These are phyloP conservation scores for Pyrenochaeta sp. DNA, from an alignment of 2,329 filamentous ascomycete genomes.

Conservation along the genomic window DNA sequence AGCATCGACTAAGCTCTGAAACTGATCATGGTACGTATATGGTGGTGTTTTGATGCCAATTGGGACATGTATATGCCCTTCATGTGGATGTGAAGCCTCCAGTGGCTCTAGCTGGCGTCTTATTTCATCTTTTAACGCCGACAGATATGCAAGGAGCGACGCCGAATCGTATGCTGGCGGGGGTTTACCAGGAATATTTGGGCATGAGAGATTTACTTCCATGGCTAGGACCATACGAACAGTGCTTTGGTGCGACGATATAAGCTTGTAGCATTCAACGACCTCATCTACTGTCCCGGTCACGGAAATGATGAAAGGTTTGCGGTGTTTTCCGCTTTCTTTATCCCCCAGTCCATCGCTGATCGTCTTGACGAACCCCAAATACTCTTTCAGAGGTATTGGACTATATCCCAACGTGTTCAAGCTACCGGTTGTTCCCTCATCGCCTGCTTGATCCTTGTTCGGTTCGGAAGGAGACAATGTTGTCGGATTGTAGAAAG, in stretches of 20 bases:
- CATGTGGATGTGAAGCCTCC: conserved; percentile 26
- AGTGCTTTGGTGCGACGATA: conserved; percentile 49
- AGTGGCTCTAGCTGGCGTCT: conserved; percentile 16
- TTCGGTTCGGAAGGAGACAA: conserved; percentile 37
- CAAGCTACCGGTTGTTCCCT: conserved; percentile 52
- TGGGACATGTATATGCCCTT: conserved; percentile 46
- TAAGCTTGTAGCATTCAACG: conserved; percentile 61
- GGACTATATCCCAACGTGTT: conserved; percentile 82
- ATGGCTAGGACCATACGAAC: conserved; percentile 66
- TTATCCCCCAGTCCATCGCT: conserved; percentile 46
- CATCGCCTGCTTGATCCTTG: conserved; percentile 21
- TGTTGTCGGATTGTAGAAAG: conserved; percentile 66
- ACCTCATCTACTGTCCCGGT: conserved; percentile 71
- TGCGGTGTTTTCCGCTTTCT: conserved; percentile 41
- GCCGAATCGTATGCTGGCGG: conserved; percentile 73
- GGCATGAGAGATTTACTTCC: conserved; percentile 81
- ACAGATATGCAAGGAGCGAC: conserved; percentile 65
- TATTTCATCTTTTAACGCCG: conserved; percentile 52
- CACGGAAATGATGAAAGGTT: conserved; percentile 74
- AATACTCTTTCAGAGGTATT: conserved; percentile 65
- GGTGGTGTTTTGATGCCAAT: conserved; percentile 79
- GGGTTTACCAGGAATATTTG: conserved; percentile 73
- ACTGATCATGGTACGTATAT: conserved; percentile 76
- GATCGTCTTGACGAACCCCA: conserved; percentile 61
- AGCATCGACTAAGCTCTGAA: conserved; percentile 63